A percentile compares a stretch with the other conserved stretches of the same genome.
Conservation (phyloP, 2,329 filamentous ascomycete genomes). For the Cercospora nicotianae region DNA sequence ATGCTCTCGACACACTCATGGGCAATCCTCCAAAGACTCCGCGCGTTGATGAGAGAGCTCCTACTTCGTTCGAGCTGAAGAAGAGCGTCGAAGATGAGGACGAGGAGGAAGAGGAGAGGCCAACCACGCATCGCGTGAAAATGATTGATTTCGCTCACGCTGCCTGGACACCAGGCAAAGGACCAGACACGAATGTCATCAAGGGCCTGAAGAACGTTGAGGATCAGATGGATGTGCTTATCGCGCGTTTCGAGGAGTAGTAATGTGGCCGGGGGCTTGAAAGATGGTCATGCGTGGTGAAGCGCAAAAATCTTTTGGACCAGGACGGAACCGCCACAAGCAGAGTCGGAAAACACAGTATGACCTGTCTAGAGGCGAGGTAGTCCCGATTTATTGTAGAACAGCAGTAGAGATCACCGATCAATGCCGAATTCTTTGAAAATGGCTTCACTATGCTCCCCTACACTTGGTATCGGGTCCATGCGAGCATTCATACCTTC, state of each 20-base stretch:
- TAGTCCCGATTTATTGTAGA: background rate
- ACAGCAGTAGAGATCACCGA: background rate
- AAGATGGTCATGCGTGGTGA: background rate
- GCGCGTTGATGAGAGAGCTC: slow-evolving; percentile 27
- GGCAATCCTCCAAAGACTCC: slow-evolving; percentile 41
- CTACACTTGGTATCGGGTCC: slow-evolving; percentile 51
- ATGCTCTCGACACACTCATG: slow-evolving; percentile 53
- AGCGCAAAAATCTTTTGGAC: background rate
- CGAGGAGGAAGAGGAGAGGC: slow-evolving; percentile 51
- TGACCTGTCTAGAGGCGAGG: background rate
- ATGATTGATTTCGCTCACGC: slow-evolving; percentile 98
- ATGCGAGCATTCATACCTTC: slow-evolving; percentile 40
- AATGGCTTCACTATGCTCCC: slow-evolving; percentile 53
- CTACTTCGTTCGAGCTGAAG: slow-evolving; percentile 38
- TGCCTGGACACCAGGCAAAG: slow-evolving; percentile 74
- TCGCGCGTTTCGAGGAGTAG: slow-evolving; percentile 30
- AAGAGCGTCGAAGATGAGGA: slow-evolving; percentile 55
- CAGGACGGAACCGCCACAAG: background rate
- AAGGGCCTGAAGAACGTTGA: slow-evolving; percentile 55
- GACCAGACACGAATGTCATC: slow-evolving; percentile 88
- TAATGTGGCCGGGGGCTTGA: background rate
- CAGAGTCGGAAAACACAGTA: background rate
- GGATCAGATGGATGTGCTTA: slow-evolving; percentile 36
- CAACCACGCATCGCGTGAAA: slow-evolving; percentile 75
- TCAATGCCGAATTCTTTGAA: slow-evolving; percentile 46